These are phyloP conservation scores for Cucurbita maxima DNA, from an alignment of 306 rosid species.

Conservation along the genomic window DNA sequence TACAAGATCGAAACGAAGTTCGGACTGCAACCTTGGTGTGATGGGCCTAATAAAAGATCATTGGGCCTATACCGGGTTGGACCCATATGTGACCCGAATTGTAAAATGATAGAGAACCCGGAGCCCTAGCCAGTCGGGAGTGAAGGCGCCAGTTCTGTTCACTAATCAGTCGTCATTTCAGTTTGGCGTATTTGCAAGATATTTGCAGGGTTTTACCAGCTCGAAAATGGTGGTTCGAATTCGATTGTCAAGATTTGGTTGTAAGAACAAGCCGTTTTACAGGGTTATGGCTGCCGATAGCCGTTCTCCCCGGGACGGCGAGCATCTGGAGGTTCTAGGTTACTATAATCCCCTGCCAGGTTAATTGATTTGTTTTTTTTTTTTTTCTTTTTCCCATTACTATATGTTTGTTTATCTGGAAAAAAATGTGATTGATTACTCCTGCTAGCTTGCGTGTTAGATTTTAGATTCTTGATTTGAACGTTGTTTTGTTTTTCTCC, in stretches of 20 bases:
- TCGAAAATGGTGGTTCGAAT: slow-evolving; percentile 65
- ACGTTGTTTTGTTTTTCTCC: not conserved
- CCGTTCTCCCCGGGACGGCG: slow-evolving; percentile 85
- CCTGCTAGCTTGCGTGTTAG: not conserved
- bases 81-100: not conserved
- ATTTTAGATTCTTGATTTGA: not conserved
- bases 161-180: not conserved
- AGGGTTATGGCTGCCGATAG: slow-evolving; percentile 89
- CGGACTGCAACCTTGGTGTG: no score
- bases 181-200: not conserved
- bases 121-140: not conserved
- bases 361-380: not conserved
- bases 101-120: not conserved
- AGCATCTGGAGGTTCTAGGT: slow-evolving; percentile 79
- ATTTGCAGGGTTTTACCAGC: not conserved
- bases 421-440: not conserved
- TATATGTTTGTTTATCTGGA: no score
- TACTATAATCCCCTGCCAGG: slow-evolving; percentile 90
- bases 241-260: slow-evolving; percentile 72
- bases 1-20: no score
- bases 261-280: slow-evolving; percentile 77
- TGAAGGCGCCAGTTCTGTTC: slow-evolving; percentile 16
- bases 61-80: not conserved
- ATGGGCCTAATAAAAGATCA: not conserved
- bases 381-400: no score